These are phyloP conservation scores for Metschnikowia corniflorae DNA, from an alignment of 805 yeast species.

Conservation along the genomic window DNA sequence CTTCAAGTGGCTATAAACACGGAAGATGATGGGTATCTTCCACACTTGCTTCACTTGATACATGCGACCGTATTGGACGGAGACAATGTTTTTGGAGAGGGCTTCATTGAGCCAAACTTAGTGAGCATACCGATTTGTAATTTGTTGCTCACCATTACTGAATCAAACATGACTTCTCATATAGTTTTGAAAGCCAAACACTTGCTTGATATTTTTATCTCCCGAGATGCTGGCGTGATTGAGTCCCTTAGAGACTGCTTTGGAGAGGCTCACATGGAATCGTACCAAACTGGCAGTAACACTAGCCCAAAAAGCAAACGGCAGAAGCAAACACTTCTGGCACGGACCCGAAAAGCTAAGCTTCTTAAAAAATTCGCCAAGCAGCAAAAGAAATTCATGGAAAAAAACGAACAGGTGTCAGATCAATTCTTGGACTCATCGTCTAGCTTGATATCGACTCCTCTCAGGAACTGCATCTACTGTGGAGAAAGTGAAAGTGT, in stretches of 20 bases:
- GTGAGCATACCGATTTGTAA: slow-evolving; percentile 56
- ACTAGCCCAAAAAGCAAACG: slow-evolving; percentile 47
- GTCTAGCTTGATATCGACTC: not conserved
- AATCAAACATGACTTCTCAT: slow-evolving; percentile 46
- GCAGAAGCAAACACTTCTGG: slow-evolving; percentile 54
- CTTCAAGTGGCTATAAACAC: slow-evolving; percentile 50
- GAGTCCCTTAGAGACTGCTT: slow-evolving; percentile 53
- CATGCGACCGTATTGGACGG: slow-evolving; percentile 62
- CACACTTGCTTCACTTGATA: slow-evolving; percentile 60
- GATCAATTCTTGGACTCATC: slow-evolving; percentile 3
- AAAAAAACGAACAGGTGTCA: slow-evolving; percentile 32
- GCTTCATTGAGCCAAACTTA: slow-evolving; percentile 42
- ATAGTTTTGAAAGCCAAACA: slow-evolving; percentile 54
- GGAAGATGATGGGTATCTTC: slow-evolving; percentile 52
- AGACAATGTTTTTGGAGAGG: slow-evolving; percentile 38
- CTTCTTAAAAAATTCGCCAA: slow-evolving; percentile 60
- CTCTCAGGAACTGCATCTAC: slow-evolving; percentile 19
- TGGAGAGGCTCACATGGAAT: slow-evolving; percentile 51
- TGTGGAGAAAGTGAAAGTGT: slow-evolving; percentile 23
- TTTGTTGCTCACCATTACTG: slow-evolving; percentile 49
- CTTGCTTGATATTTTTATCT: slow-evolving; percentile 49
- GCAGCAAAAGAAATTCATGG: slow-evolving; percentile 44
- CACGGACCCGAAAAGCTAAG: slow-evolving; percentile 58
- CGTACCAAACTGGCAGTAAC: slow-evolving; percentile 46
- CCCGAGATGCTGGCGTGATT: slow-evolving; percentile 46